phyloP scores from a whole-genome alignment of 2,329 filamentous ascomycete species.

The Talaromyces sp. region DNA sequence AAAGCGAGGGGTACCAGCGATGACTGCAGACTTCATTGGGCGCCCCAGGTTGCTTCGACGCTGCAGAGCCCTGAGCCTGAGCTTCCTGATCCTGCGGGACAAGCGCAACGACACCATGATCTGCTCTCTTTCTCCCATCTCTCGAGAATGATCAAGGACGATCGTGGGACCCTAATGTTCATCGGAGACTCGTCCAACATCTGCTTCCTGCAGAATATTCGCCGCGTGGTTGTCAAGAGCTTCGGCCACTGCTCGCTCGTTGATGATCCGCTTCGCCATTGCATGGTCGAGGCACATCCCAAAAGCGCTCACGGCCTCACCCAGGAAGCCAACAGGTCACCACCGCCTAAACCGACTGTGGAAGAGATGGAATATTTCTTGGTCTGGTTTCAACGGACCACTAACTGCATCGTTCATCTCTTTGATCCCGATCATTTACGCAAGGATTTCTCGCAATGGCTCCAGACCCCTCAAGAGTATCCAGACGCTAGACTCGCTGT shows the following conservation, averaged over 20 bases:
- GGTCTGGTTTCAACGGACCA: constrained; percentile 23
- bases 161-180: background rate
- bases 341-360: constrained; percentile 15
- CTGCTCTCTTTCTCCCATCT: too few species aligned
- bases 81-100: background rate
- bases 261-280: constrained; percentile 35
- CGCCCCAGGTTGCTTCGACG: background rate
- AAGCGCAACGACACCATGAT: background rate
- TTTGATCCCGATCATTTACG: constrained; percentile 26
- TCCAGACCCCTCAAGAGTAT: constrained; percentile 13
- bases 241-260: constrained; percentile 39
- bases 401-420: constrained; percentile 25
- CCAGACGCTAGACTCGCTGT: background rate
- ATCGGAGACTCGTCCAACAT: background rate
- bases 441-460: constrained; percentile 22
- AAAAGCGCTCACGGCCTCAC: background rate
- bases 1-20: background rate
- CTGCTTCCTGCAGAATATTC: constrained; percentile 24
- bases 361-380: constrained; percentile 23
- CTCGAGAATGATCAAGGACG: background rate
- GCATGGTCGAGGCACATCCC: constrained; percentile 29
- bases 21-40: background rate
- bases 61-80: background rate
- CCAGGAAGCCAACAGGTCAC: background rate
- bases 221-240: constrained; percentile 42